A percentile compares a stretch with the other conserved stretches of the same genome.
These are phyloP conservation scores for Candida sphagnicola DNA, from an alignment of 805 yeast species.

Conservation along the genomic window DNA sequence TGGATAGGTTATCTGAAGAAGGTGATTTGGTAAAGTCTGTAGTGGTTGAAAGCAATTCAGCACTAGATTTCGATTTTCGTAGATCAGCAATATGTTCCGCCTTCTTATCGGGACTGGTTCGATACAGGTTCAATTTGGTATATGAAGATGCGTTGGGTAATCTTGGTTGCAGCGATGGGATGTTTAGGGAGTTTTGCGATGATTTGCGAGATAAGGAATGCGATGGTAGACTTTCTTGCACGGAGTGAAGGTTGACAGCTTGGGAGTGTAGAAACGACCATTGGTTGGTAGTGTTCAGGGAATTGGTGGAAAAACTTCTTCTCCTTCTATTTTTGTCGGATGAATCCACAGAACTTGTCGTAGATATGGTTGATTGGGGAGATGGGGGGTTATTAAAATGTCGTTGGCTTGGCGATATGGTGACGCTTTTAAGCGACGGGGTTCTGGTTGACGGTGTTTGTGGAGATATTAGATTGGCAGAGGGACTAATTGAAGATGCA, in stretches of 20 bases:
- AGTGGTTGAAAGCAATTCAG: background rate
- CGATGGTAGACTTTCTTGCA: constrained; percentile 3
- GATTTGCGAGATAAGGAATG: background rate
- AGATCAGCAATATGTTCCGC: background rate
- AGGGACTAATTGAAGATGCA: background rate
- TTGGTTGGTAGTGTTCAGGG: constrained; percentile 4
- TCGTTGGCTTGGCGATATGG: constrained; percentile 27
- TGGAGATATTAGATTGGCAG: constrained; percentile 1
- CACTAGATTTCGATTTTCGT: constrained; percentile 3
- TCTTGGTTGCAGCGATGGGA: no score
- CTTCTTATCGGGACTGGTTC: constrained; percentile 1
- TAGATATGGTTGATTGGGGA: constrained; percentile 15
- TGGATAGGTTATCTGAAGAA: background rate
- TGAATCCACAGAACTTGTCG: constrained; percentile 5
- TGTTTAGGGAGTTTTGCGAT: no score
- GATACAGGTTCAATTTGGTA: constrained; percentile 1
- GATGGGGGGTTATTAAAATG: constrained; percentile 12
- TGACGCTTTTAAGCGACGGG: constrained; percentile 35
- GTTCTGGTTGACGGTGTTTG: constrained; percentile 17
- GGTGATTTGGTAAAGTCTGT: background rate
- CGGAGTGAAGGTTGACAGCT: background rate
- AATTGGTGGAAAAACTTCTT: background rate
- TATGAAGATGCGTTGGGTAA: constrained; percentile 1
- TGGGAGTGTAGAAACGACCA: constrained; percentile 2
- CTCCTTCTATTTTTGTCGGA: constrained; percentile 1